Conservation (phyloP, 352 stramenopile species). For the Globisporangium solare region DNA sequence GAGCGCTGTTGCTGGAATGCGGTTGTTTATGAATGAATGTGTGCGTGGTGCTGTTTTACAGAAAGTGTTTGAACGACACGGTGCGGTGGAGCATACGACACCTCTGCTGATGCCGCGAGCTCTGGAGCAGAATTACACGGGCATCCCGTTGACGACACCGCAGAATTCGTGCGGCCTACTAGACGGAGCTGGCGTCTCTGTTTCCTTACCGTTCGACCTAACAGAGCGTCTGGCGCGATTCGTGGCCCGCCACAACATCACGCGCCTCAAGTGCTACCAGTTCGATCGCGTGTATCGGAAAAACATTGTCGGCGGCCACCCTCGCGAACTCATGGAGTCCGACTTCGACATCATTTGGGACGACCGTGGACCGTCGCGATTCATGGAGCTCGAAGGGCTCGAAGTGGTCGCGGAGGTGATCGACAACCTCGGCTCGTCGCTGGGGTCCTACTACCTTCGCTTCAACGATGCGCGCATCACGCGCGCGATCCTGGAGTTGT, state of each 20-base stretch:
- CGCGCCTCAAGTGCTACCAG: constrained; percentile 79
- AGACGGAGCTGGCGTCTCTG: constrained; percentile 71
- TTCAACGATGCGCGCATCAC: constrained; percentile 79
- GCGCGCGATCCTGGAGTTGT: constrained; percentile 64
- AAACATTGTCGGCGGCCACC: constrained; percentile 67
- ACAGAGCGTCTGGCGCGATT: constrained; percentile 80
- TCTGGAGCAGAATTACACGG: constrained; percentile 65
- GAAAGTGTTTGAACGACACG: constrained; percentile 83
- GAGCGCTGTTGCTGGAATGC: not conserved
- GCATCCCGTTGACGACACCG: constrained; percentile 45
- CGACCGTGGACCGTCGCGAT: constrained; percentile 51
- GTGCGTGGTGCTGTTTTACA: constrained; percentile 17
- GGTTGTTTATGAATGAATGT: constrained; percentile 1
- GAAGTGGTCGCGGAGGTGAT: constrained; percentile 79
- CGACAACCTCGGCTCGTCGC: constrained; percentile 40
- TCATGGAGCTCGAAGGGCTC: constrained; percentile 72
- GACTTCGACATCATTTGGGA: constrained; percentile 88
- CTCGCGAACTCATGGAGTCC: constrained; percentile 73
- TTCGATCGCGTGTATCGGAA: constrained; percentile 83
- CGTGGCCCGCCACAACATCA: constrained; percentile 76
- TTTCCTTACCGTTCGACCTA: constrained; percentile 80
- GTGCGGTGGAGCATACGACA: constrained; percentile 71
- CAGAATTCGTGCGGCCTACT: constrained; percentile 63
- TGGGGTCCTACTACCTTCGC: constrained; percentile 75
- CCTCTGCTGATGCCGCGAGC: constrained; percentile 73